phyloP scores from a whole-genome alignment of 805 yeast species.

The Ogataea pilisensis region DNA sequence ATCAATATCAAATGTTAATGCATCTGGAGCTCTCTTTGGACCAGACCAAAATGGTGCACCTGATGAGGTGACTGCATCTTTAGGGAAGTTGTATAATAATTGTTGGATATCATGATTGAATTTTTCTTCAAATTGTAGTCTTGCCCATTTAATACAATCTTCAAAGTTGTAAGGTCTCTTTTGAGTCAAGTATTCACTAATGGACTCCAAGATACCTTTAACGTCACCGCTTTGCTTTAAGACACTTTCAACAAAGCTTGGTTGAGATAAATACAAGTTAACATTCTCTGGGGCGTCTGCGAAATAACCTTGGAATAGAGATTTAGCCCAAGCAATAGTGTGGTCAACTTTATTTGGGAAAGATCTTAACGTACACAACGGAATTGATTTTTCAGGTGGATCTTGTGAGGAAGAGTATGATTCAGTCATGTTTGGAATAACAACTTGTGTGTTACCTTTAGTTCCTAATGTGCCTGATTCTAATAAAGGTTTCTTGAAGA shows the following conservation, averaged over 20 bases:
- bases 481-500: slow-evolving; percentile 81
- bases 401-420: slow-evolving; percentile 95
- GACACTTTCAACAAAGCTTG: slow-evolving; percentile 86
- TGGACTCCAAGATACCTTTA: slow-evolving; percentile 79
- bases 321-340: slow-evolving; percentile 99
- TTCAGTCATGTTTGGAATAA: slow-evolving; percentile 90
- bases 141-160: slow-evolving; percentile 94
- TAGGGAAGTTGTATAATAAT: slow-evolving; percentile 90
- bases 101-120: slow-evolving; percentile 85
- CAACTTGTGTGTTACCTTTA: slow-evolving; percentile 96
- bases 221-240: slow-evolving; percentile 91
- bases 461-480: slow-evolving; percentile 99
- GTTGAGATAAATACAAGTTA: slow-evolving; percentile 83
- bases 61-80: slow-evolving; percentile 81
- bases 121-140: slow-evolving; percentile 80
- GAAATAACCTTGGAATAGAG: slow-evolving; percentile 88
- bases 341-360: slow-evolving; percentile 98
- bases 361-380: slow-evolving; percentile 93
- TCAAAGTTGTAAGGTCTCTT: slow-evolving; percentile 87
- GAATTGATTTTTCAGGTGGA: slow-evolving; percentile 98
- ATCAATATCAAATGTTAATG: slow-evolving; percentile 72
- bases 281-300: slow-evolving; percentile 91
- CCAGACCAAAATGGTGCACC: slow-evolving; percentile 98
- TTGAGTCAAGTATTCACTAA: slow-evolving; percentile 60
- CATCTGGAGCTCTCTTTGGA: slow-evolving; percentile 92